These are phyloP conservation scores for Tolypocladium endophyticum DNA, from an alignment of 2,329 filamentous ascomycete genomes.

Conservation along the genomic window DNA sequence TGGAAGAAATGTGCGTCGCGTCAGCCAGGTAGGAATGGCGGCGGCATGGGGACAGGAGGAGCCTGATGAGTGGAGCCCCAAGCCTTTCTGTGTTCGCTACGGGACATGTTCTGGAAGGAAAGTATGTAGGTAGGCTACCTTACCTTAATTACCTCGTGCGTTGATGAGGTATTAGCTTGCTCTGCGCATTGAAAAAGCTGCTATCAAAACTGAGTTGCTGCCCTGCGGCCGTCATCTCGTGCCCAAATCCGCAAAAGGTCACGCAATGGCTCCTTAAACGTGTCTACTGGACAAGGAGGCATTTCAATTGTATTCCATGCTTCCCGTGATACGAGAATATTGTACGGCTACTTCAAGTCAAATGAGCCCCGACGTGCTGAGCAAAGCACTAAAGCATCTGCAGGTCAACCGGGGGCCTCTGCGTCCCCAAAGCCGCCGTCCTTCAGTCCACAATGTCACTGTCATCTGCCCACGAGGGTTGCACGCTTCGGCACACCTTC, in stretches of 20 bases:
- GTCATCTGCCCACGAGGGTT: constrained; percentile 52
- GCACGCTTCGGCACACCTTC: constrained; percentile 56
- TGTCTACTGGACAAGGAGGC: not conserved
- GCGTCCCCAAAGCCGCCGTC: not conserved
- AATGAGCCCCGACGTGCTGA: not conserved
- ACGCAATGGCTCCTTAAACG: not conserved
- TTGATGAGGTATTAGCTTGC: too few species aligned
- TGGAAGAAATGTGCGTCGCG: too few species aligned
- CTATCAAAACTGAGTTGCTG: not conserved
- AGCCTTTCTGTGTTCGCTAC: too few species aligned
- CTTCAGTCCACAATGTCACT: constrained; percentile 48
- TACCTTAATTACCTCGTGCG: too few species aligned
- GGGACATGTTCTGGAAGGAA: too few species aligned
- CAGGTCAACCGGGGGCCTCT: not conserved
- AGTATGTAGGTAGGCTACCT: too few species aligned
- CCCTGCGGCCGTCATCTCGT: not conserved
- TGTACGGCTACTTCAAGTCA: not conserved
- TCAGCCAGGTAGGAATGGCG: not conserved
- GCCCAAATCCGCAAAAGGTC: not conserved
- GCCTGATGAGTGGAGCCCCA: too few species aligned
- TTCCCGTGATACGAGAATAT: not conserved
- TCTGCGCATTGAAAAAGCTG: not conserved
- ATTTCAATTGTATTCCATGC: not conserved
- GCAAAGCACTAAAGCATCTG: not conserved
- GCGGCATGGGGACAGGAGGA: too few species aligned